Evolutionary conservation across 1,284 basidiomycete genomes (phyloP), one percentile per base, ranked within the genome.

Genomic region (Cryptococcus deneoformans): DNA sequence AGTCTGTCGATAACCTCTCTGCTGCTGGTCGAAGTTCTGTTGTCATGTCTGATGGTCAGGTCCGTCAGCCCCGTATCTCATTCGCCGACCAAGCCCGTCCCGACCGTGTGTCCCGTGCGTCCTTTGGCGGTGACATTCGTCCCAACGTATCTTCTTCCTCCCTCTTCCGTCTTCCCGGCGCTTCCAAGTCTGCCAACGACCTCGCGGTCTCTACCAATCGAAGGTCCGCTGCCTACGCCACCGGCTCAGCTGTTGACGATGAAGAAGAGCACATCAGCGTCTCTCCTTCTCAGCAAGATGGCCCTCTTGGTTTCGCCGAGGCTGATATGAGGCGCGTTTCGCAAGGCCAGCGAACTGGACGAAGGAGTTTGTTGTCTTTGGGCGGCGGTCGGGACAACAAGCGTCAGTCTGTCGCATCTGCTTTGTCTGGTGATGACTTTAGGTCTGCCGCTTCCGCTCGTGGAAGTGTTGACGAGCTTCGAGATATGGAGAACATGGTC

Each of bases 201-300:
- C 58, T 71, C 42, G 54, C 57, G 46, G 74, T 62, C 54, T 65
- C 59, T 39, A 63, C 51, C 71, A 78, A 50, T 76, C 77, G 44
- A 75, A 80, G 52, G 75, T 78, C 39, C 11, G 66, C 77, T 8
- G 75, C 67, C 5, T 80, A 80, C 43, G 73, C 64, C 24, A 61
- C 62, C 37, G 70, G 66, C 29, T 71, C 70, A 8, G 71, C 70
- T 7, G 56, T 73, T 37, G 66, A 68, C 20, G 75, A 77, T 47
- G 71, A 70, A 10, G 69, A 73, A 14, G 69, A 67, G 16, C 64
- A 68, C 11, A 61, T 72, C 42, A 62, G 69, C 53, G 65, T 86
- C 58, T 86, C 84, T 10, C 90, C 90, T 8, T 84, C 83, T 3
- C 90, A 92, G 72, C 80, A 84, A 0, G 73, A 77, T 35, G 89